These are phyloP conservation scores for Suhomyces ambrosiae DNA, from an alignment of 1,139 yeast species.

Conservation along the genomic window DNA sequence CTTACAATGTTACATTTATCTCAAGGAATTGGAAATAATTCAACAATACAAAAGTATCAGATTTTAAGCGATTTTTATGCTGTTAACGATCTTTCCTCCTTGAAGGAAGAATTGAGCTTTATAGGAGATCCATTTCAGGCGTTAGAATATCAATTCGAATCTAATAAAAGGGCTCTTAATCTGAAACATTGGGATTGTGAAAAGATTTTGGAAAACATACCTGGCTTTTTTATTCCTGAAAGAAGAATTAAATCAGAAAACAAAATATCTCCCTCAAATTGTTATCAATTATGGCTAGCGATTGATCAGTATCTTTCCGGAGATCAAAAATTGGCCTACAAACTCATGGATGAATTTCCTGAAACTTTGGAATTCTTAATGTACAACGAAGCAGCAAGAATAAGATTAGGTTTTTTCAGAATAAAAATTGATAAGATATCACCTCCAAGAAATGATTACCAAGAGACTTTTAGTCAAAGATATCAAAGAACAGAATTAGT, in stretches of 20 bases:
- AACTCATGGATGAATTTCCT: slow-evolving; percentile 37
- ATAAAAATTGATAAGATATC: slow-evolving; percentile 23
- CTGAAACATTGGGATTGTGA: slow-evolving; percentile 14
- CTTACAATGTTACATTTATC: slow-evolving; percentile 22
- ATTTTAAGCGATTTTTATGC: slow-evolving; percentile 34
- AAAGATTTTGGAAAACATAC: slow-evolving; percentile 19
- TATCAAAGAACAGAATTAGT: slow-evolving; percentile 24
- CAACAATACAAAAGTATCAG: slow-evolving; percentile 21
- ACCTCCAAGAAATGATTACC: slow-evolving; percentile 22
- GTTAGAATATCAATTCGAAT: slow-evolving; percentile 14
- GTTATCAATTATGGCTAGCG: slow-evolving; percentile 20
- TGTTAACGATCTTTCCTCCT: slow-evolving; percentile 15
- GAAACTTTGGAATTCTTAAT: slow-evolving; percentile 35
- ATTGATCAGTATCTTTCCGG: slow-evolving; percentile 22
- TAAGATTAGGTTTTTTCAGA: slow-evolving; percentile 27
- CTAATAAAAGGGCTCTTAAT: slow-evolving; percentile 6
- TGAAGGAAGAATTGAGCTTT: slow-evolving; percentile 13
- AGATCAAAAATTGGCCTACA: slow-evolving; percentile 23
- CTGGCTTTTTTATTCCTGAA: slow-evolving; percentile 32
- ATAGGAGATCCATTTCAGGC: slow-evolving; percentile 13
- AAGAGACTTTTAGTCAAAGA: slow-evolving; percentile 25
- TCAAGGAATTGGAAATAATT: slow-evolving; percentile 17
- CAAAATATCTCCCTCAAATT: slow-evolving; percentile 21
- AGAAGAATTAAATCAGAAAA: slow-evolving; percentile 22
- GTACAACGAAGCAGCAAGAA: slow-evolving; percentile 22